A percentile compares a stretch with the other conserved stretches of the same genome.
These are phyloP conservation scores for Microdochium nivale DNA, from an alignment of 2,329 filamentous ascomycete species.

Conservation along the genomic window DNA sequence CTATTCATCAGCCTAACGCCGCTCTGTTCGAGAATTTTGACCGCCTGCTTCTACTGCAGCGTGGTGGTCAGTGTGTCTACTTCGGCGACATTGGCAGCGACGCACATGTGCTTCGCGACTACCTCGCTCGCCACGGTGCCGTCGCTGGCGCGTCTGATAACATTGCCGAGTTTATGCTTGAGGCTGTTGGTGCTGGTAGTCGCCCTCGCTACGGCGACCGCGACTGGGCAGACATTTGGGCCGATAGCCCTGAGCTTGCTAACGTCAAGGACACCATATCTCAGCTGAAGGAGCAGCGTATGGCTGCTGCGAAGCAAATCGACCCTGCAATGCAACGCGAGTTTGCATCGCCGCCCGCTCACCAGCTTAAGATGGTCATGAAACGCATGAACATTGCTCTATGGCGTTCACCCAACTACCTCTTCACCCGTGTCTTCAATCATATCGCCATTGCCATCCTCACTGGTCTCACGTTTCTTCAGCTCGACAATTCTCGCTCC, in stretches of 20 bases:
- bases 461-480: constrained; percentile 71
- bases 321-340: constrained; percentile 57
- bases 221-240: constrained; percentile 78
- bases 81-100: constrained; percentile 78
- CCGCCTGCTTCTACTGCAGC: constrained; percentile 67
- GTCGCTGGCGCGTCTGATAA: constrained; percentile 47
- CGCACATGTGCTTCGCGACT: constrained; percentile 59
- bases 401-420: constrained; percentile 83
- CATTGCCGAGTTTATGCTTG: constrained; percentile 74
- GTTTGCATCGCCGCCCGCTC: constrained; percentile 70
- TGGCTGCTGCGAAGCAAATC: constrained; percentile 25
- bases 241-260: constrained; percentile 60
- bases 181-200: constrained; percentile 71
- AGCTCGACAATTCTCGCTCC: constrained; percentile 65
- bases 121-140: constrained; percentile 52
- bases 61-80: constrained; percentile 74
- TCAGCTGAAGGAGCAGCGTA: constrained; percentile 55
- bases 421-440: constrained; percentile 80
- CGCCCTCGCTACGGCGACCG: constrained; percentile 61
- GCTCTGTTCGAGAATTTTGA: constrained; percentile 86
- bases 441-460: constrained; percentile 71
- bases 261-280: constrained; percentile 58
- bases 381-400: constrained; percentile 67
- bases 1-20: constrained; percentile 84
- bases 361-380: constrained; percentile 71